Base-by-base conservation (phyloP, 1,139 yeast species). In the Tardiomyces blankii region DNA sequence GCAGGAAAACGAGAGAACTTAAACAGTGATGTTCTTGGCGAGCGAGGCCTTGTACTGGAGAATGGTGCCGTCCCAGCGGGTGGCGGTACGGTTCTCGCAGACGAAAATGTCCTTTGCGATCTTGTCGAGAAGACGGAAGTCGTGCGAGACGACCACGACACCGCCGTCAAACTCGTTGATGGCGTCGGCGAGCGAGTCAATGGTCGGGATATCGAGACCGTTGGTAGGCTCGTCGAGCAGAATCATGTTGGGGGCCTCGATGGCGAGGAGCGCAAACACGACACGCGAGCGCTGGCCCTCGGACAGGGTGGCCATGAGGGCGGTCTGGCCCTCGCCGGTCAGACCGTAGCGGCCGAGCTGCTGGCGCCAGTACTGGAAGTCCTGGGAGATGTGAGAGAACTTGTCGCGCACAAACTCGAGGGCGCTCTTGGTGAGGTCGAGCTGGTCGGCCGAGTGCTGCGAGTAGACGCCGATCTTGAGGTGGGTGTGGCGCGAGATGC, bases 201-300 rank as follows among this genome's bases (percentile, higher is more conserved):
- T 91, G 43, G 98, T 89, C 61, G 96, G 86, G 60, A 93, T 89
- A 74, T 93, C 98, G 69, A 93, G 77, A 77, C 97, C 98, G 77
- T 91, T 91, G 58, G 98, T 91, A 78, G 98, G 98, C 81, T 93
- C 98, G 74, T 91, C 98, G 72, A 91, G 76, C 64, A 91, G 74
- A 61, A 91, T 75, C 70, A 91, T 86, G 71, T 91, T 93, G 62
- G 99, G 98, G 54, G 84, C 75, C 71, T 93, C 97, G 58, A 91
- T 77, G 43, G 98, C 98, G 61, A 93, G 77, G 58, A 91, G 74
- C 18, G 97, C 98, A 63, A 91, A 91, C 51, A 91, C 98, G 55
- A 91, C 98, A 72, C 98, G 84, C 53, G 97, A 88, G 75, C 97
- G 85, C 77, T 91, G 98, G 67, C 99, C 99, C 74, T 91, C 98